A percentile compares a stretch with the other conserved stretches of the same genome.
Conservation (phyloP, 768 basidiomycete species). For the Boletus pseudo-olivaceus region DNA sequence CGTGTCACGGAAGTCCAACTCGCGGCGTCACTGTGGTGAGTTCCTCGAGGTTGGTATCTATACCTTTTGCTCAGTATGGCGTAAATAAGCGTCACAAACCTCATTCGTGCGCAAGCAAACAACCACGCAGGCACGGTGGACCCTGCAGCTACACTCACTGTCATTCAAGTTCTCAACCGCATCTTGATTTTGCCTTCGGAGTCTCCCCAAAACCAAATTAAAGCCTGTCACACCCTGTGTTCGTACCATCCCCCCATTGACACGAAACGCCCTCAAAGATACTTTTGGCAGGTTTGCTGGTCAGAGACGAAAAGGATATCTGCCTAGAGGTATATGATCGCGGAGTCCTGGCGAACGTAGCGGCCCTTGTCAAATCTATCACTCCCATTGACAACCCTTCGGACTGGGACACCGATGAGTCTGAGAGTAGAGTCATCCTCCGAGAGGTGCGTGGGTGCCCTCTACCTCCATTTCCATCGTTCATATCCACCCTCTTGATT, state of each 20-base stretch:
- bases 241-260: slow-evolving; percentile 23
- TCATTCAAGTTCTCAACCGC: slow-evolving; percentile 70
- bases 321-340: slow-evolving; percentile 70
- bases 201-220: slow-evolving; percentile 45
- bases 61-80: not conserved
- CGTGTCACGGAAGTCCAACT: slow-evolving; percentile 60
- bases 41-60: not conserved
- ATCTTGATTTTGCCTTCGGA: slow-evolving; percentile 47
- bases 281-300: slow-evolving; percentile 50
- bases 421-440: slow-evolving; percentile 50
- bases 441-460: slow-evolving; percentile 50
- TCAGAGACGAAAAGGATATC: slow-evolving; percentile 64
- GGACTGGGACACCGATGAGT: slow-evolving; percentile 70
- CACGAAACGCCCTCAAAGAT: not conserved
- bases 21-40: slow-evolving; percentile 67
- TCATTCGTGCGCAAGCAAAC: slow-evolving; percentile 49
- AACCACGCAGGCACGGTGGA: slow-evolving; percentile 36
- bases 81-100: slow-evolving; percentile 50
- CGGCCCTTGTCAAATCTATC: slow-evolving; percentile 47
- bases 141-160: slow-evolving; percentile 47
- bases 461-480: not conserved
- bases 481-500: not conserved
- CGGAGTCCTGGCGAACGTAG: slow-evolving; percentile 58
- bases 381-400: slow-evolving; percentile 44
- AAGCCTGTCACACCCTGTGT: slow-evolving; percentile 79